Conservation (phyloP, 2,329 filamentous ascomycete species). For the Fusarium poae region DNA sequence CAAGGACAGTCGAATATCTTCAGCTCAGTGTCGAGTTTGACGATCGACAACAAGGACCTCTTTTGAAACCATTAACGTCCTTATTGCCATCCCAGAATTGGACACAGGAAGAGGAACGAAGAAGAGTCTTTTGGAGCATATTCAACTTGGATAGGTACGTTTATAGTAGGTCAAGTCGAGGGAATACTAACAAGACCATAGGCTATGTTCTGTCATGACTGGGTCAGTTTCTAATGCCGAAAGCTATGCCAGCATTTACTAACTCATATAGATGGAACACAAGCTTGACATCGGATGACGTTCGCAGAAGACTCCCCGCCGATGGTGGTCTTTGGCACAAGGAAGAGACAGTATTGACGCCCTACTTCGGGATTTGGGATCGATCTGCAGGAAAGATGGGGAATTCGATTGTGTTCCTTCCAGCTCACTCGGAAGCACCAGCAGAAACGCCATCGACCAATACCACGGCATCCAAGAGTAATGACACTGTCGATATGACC, state of each 20-base stretch:
- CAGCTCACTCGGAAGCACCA: conserved; percentile 45
- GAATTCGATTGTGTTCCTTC: conserved; percentile 56
- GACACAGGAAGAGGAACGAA: conserved; percentile 52
- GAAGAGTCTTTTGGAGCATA: conserved; percentile 53
- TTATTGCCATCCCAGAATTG: conserved; percentile 45
- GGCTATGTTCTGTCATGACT: conserved; percentile 39
- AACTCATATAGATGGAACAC: conserved; percentile 50
- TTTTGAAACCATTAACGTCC: conserved; percentile 9
- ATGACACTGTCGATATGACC: conserved; percentile 49
- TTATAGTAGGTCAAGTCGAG: fast-evolving
- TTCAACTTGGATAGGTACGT: conserved; percentile 51
- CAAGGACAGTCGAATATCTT: conserved; percentile 50
- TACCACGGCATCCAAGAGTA: not conserved
- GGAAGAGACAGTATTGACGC: conserved; percentile 55
- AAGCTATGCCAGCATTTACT: not conserved
- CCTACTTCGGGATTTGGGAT: conserved; percentile 62
- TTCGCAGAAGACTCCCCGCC: conserved; percentile 50
- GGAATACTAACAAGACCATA: not conserved
- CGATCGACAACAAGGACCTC: conserved; percentile 26
- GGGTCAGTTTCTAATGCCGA: not conserved
- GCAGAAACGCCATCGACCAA: conserved; percentile 21
- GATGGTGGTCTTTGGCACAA: conserved; percentile 59
- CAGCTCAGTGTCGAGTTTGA: conserved; percentile 49
- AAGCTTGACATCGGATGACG: conserved; percentile 51
- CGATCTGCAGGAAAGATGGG: conserved; percentile 56